A percentile compares a stretch with the other conserved stretches of the same genome.
Conservation (phyloP, 306 rosid species). For the Cicer yamashitae region DNA sequence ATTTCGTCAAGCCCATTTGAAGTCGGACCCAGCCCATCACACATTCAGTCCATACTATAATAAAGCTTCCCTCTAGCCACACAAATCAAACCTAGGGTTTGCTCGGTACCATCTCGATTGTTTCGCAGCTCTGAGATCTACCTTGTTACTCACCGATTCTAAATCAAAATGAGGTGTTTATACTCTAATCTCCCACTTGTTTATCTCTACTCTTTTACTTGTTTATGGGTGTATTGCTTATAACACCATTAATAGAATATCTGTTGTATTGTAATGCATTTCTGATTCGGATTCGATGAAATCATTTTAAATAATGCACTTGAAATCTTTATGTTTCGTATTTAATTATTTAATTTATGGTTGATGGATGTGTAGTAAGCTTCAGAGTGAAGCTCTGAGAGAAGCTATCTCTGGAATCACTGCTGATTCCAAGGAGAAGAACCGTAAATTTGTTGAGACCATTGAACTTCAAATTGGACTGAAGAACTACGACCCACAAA, state of each 20-base stretch:
- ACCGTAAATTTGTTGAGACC: constrained; percentile 42
- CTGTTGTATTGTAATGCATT: background rate
- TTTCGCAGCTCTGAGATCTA: constrained; percentile 11
- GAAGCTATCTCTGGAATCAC: constrained; percentile 67
- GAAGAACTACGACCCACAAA: constrained; percentile 45
- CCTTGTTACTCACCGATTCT: background rate
- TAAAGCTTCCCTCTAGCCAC: too few relatives aligned
- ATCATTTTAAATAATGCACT: background rate
- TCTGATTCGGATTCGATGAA: background rate
- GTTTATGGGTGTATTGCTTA: background rate
- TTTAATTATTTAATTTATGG: background rate
- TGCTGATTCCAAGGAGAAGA: constrained; percentile 50
- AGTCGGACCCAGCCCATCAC: too few relatives aligned
- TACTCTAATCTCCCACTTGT: background rate
- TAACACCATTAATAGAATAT: background rate
- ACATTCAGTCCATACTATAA: too few relatives aligned
- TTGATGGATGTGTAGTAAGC: constrained; percentile 60
- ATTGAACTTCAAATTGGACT: constrained; percentile 43
- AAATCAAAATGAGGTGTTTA: constrained; percentile 15
- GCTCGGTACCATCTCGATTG: too few relatives aligned
- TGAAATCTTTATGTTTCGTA: background rate
- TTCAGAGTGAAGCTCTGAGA: constrained; percentile 74
- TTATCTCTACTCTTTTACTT: too few relatives aligned
- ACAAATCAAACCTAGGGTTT: too few relatives aligned
- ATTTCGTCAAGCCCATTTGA: too few relatives aligned